Conservation (phyloP, 2,329 filamentous ascomycete genomes). For the Xylaria arbuscula region DNA sequence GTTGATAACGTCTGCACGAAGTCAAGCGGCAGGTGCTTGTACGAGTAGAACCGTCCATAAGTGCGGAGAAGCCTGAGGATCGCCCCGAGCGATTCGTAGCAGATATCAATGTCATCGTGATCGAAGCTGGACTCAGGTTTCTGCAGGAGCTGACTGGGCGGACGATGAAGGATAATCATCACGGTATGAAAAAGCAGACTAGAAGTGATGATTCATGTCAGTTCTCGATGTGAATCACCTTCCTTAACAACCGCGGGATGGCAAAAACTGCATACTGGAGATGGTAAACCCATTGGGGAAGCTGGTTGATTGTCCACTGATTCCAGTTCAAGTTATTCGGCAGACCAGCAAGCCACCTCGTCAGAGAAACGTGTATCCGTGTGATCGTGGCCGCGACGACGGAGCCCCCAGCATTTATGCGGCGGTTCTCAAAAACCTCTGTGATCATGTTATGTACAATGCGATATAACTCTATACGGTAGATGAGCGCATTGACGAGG, state of each 20-base stretch:
- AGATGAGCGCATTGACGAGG: constrained; percentile 58
- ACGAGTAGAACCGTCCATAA: constrained; percentile 58
- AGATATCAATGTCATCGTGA: constrained; percentile 60
- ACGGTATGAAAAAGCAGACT: constrained; percentile 61
- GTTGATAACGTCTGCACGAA: constrained; percentile 63
- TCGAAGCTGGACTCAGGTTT: constrained; percentile 51
- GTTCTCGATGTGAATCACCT: neutral
- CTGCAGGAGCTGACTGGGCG: constrained; percentile 57
- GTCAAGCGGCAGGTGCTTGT: constrained; percentile 57
- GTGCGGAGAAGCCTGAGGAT: constrained; percentile 58
- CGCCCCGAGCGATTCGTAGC: constrained; percentile 60
- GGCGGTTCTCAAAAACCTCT: constrained; percentile 62
- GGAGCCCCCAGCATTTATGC: constrained; percentile 54
- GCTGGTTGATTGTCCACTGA: constrained; percentile 60
- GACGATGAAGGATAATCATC: constrained; percentile 64
- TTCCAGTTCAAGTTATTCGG: constrained; percentile 63
- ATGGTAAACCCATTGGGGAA: constrained; percentile 60
- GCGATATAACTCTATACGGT: constrained; percentile 61
- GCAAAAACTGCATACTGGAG: constrained; percentile 52
- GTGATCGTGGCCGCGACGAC: constrained; percentile 57
- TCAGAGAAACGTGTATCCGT: constrained; percentile 59
- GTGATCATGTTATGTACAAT: constrained; percentile 63
- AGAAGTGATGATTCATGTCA: constrained; percentile 18
- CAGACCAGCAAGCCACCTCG: constrained; percentile 59
- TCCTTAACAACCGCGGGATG: neutral